A percentile compares a stretch with the other conserved stretches of the same genome.
Evolutionary conservation across 2,329 filamentous ascomycete genomes (phyloP).

Genomic region (Chaetoscypha palmicola): DNA sequence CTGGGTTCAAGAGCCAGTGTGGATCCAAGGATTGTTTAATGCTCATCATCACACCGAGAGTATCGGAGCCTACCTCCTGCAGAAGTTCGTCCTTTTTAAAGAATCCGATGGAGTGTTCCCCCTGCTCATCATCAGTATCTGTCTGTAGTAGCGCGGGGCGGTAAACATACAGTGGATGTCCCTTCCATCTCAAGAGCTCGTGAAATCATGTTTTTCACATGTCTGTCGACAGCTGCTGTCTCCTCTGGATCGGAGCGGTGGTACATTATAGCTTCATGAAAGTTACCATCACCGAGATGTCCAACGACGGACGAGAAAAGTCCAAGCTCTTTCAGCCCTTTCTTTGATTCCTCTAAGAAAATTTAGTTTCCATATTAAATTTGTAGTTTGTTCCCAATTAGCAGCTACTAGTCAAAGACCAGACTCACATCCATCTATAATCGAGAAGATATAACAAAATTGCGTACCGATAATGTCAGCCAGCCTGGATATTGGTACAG

Average conservation of each 20-base stretch:
- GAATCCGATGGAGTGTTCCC: constrained; percentile 78
- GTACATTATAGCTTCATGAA: constrained; percentile 62
- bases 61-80: constrained; percentile 1
- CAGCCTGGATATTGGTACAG: constrained; percentile 67
- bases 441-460: too few relatives aligned
- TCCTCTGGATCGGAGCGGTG: constrained; percentile 63
- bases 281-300: constrained; percentile 82
- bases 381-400: too few relatives aligned
- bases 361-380: too few relatives aligned
- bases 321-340: constrained; percentile 74
- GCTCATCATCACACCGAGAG: constrained; percentile 2
- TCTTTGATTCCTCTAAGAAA: constrained; percentile 65
- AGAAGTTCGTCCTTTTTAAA: constrained; percentile 47
- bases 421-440: too few relatives aligned
- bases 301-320: constrained; percentile 80
- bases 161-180: constrained; percentile 58
- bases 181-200: constrained; percentile 87
- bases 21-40: constrained; percentile 2
- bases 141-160: neutral
- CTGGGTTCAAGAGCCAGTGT: constrained; percentile 6
- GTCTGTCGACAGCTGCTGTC: constrained; percentile 64
- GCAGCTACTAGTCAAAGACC: too few relatives aligned
- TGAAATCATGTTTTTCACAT: constrained; percentile 81
- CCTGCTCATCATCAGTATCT: constrained; percentile 30
- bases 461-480: constrained; percentile 63